Base-by-base conservation (phyloP, 148 eudicot species). In the Diospyros lotus region DNA sequence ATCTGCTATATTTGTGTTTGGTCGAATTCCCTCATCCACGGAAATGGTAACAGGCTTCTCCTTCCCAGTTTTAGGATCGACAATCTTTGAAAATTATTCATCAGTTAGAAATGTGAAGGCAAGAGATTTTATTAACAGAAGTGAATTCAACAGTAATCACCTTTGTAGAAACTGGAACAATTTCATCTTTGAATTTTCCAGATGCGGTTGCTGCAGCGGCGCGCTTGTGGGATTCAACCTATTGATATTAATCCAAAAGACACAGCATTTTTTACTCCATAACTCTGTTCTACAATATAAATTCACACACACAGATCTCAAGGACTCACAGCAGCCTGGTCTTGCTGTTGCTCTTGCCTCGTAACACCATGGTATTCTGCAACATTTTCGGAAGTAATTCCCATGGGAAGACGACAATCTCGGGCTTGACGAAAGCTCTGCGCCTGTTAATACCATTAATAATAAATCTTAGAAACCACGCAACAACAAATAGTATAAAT, bases 331-430 rank as follows among this genome's bases (percentile, higher is more conserved):
- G 98, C 97, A 78, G 97, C 95, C 74, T 88, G 93, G 70, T 93
- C 98, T 83, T 93, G 98, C n/a, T n/a, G n/a, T n/a, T n/a, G n/a
- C 79, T 93, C 94, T 79, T 87, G 83, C 66, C 97, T 82, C 18
- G 98, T 91, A 73, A 93, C 87, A 64, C 98, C 97, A 84, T 78
- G 91, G 61, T 89, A 91, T 70, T 83, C 74, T 54, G 94, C 94
- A 42, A 93, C 94, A 87, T 89, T 93, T 81, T 93, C 98, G 61
- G 98, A 91, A 75, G 98, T 93, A 58, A 91, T 79, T 10, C 98
- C 98, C 97, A 91, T 91, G 3, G 98, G 98, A 74, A 91, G 92
- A 77, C 88, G 96, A 85, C 98, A 93, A 56, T 89, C 97, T 67
- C 80, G 78, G 44, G 98, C 98, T 86, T 93, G 90, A 50, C 81